Percentiles rank a stretch among this genome's conserved stretches.
phyloP scores from a whole-genome alignment of 169 alveolate genomes.

The Toxoplasma gondii region DNA sequence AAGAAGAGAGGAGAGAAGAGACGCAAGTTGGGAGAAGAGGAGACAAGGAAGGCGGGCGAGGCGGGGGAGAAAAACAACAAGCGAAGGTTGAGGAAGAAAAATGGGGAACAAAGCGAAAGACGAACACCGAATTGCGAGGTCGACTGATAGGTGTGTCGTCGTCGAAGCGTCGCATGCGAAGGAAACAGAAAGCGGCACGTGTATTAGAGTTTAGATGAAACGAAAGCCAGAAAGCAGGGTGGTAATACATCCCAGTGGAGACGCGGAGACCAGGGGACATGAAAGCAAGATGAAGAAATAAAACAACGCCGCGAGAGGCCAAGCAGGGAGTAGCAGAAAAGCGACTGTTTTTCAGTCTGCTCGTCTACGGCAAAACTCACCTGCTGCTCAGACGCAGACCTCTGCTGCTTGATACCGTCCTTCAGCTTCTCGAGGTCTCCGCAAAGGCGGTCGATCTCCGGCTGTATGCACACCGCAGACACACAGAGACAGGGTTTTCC shows the following conservation, averaged over 20 bases:
- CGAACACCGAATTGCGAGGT: too few species aligned
- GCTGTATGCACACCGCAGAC: neutral
- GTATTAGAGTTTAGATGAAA: too few species aligned
- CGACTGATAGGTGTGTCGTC: too few species aligned
- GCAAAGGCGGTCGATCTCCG: neutral
- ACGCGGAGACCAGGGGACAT: too few species aligned
- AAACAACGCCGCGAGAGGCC: neutral
- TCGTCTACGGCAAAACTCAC: neutral
- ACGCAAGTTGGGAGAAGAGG: too few species aligned
- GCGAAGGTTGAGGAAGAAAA: neutral
- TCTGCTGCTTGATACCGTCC: neutral
- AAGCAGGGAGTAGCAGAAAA: too few species aligned
- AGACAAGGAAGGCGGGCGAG: neutral
- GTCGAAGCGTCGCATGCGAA: too few species aligned
- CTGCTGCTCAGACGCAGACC: neutral
- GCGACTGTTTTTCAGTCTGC: too few species aligned
- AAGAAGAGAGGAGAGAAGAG: neutral
- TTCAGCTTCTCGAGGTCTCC: neutral
- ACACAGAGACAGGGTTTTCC: too few species aligned
- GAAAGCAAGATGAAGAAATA: neutral
- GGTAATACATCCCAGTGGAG: too few species aligned
- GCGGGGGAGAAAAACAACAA: neutral
- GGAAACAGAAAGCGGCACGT: too few species aligned
- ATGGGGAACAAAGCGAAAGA: neutral
- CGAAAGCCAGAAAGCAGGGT: too few species aligned